Conservation (phyloP, 2,329 filamentous ascomycete genomes). For the Fusarium udum region DNA sequence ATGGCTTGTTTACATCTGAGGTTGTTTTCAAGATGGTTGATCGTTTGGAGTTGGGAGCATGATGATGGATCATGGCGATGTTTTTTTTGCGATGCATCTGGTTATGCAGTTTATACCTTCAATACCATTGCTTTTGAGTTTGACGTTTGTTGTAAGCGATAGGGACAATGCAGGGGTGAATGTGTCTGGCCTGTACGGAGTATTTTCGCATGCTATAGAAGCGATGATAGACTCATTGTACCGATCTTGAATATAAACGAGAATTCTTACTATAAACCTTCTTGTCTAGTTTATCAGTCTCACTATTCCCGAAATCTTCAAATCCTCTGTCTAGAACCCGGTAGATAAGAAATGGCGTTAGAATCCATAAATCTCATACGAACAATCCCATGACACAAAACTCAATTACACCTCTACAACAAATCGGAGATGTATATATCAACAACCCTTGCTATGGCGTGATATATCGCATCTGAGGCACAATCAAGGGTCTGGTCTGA, state of each 20-base stretch:
- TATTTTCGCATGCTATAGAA: not conserved
- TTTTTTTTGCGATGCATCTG: not conserved
- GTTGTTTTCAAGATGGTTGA: not conserved
- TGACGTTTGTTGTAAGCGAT: not conserved
- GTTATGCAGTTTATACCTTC: constrained; percentile 4
- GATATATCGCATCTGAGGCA: constrained; percentile 30
- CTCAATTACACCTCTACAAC: not conserved
- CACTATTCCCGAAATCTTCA: not conserved
- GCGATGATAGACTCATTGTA: not conserved
- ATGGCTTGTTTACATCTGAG: not conserved
- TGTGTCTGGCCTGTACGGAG: not conserved
- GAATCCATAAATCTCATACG: not conserved
- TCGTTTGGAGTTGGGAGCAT: constrained; percentile 14
- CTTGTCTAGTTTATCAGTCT: too few relatives aligned
- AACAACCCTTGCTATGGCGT: constrained; percentile 29
- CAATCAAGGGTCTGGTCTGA: constrained; percentile 22
- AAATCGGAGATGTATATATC: not conserved
- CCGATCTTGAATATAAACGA: fast-evolving
- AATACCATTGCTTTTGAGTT: constrained; percentile 5
- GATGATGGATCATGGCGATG: not conserved
- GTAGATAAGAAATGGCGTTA: not conserved
- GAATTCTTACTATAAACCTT: not conserved
- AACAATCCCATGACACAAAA: not conserved
- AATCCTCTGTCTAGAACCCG: not conserved
- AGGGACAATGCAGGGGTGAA: not conserved